phyloP scores from a whole-genome alignment of 371 early-diverging fungal genomes.

The Saksenaea vasiformis region DNA sequence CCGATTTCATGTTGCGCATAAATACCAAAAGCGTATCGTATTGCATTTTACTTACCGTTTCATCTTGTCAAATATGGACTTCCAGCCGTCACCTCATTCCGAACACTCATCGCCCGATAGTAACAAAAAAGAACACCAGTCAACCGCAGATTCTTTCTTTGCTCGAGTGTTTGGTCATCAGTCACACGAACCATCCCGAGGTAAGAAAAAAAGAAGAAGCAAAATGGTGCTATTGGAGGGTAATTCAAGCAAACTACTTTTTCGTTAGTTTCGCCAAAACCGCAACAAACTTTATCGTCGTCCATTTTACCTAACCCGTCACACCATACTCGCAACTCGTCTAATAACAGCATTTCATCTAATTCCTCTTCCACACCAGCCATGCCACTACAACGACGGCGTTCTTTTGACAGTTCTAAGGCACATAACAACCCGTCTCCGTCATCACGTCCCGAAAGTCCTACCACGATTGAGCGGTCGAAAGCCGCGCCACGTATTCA shows the following conservation, averaged over 20 bases:
- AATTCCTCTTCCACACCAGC: slow-evolving; percentile 5
- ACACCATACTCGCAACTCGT: slow-evolving; percentile 39
- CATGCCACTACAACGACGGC: slow-evolving; percentile 29
- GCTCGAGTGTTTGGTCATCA: slow-evolving; percentile 2
- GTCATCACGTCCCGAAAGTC: slow-evolving; percentile 22
- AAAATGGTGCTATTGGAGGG: not conserved
- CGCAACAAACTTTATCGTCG: slow-evolving; percentile 14
- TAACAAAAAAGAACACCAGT: not conserved
- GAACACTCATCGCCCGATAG: not conserved
- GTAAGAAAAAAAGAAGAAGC: slow-evolving; percentile 17
- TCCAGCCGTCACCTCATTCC: not conserved
- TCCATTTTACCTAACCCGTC: slow-evolving; percentile 11
- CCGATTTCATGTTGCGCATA: not conserved
- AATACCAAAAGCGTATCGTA: not conserved
- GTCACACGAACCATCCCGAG: slow-evolving; percentile 21
- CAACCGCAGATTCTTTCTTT: not conserved
- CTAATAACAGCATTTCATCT: slow-evolving; percentile 24
- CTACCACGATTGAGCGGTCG: slow-evolving; percentile 9
- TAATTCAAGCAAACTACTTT: not conserved
- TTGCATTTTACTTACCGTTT: not conserved
- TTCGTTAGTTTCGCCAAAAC: slow-evolving; percentile 8
- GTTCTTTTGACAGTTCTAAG: slow-evolving; percentile 32
- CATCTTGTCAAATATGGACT: slow-evolving; percentile 1
- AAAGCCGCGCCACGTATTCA: slow-evolving; percentile 8
- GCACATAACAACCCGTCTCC: slow-evolving; percentile 15